Percentiles rank a stretch among this genome's conserved stretches.
phyloP scores from a whole-genome alignment of 805 yeast species.

The Yamadazyma nakazawae region DNA sequence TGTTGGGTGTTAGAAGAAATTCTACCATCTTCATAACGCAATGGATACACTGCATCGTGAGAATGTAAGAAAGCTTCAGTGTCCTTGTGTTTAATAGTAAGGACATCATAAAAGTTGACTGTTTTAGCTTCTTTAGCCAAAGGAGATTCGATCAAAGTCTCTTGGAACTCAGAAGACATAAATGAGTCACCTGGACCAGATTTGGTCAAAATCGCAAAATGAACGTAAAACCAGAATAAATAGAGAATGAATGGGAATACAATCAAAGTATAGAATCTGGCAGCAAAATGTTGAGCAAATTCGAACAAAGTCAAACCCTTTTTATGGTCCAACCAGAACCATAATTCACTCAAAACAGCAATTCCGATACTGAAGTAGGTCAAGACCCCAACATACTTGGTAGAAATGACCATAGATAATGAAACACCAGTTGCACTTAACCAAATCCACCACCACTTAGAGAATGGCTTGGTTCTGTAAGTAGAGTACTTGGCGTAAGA shows the following conservation, averaged over 20 bases:
- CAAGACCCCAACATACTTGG: conserved; percentile 94
- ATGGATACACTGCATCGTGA: conserved; percentile 70
- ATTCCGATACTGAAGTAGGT: conserved; percentile 84
- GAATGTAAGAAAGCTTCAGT: conserved; percentile 83
- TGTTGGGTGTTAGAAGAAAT: conserved; percentile 93
- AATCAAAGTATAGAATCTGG: conserved; percentile 69
- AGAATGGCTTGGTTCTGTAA: conserved; percentile 63
- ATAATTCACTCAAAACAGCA: conserved; percentile 81
- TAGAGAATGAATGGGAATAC: conserved; percentile 79
- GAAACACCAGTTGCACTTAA: conserved; percentile 77
- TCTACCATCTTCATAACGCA: conserved; percentile 95
- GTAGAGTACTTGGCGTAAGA: conserved; percentile 74
- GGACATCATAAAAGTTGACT: conserved; percentile 69
- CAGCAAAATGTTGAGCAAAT: conserved; percentile 66
- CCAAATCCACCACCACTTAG: conserved; percentile 84
- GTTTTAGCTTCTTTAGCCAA: conserved; percentile 66
- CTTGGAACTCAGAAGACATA: conserved; percentile 96
- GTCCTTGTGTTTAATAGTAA: conserved; percentile 78
- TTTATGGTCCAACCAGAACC: conserved; percentile 77
- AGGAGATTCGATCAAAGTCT: conserved; percentile 80
- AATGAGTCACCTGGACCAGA: conserved; percentile 96
- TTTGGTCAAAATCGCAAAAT: conserved; percentile 72
- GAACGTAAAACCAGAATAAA: conserved; percentile 87
- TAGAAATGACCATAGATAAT: conserved; percentile 87
- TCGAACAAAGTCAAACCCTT: conserved; percentile 58